Conservation (phyloP, 164 flowering plant genomes). For the Saururus chinensis region DNA sequence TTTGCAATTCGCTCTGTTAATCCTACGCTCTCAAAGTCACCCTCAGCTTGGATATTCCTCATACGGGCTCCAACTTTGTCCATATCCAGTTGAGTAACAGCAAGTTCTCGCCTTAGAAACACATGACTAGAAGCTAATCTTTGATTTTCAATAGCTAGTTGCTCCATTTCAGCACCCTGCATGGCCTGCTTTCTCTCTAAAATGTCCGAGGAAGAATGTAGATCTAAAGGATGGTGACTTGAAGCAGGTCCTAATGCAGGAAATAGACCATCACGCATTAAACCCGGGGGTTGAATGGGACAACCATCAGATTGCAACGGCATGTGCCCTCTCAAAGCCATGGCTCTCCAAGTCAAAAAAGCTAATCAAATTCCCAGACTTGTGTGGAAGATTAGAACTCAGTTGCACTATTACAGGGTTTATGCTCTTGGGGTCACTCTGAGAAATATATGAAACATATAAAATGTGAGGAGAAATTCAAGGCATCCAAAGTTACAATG, state of each 20-base stretch:
- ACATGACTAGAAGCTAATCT: conserved; percentile 50
- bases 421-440: too few relatives aligned
- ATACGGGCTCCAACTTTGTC: conserved; percentile 48
- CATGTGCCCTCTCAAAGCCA: conserved; percentile 40
- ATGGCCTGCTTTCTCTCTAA: conserved; percentile 40
- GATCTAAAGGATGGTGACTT: conserved; percentile 22
- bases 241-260: conserved; percentile 24
- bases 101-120: conserved; percentile 51
- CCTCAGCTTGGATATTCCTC: conserved; percentile 60
- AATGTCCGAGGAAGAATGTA: conserved; percentile 26
- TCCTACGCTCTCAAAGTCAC: conserved; percentile 66
- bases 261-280: conserved; percentile 55
- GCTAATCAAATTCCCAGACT: neutral
- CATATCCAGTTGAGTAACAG: conserved; percentile 44
- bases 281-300: conserved; percentile 37
- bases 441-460: too few relatives aligned
- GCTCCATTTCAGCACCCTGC: conserved; percentile 66
- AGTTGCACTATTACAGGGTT: neutral
- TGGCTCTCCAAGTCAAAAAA: conserved; percentile 4
- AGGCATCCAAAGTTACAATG: too few relatives aligned
- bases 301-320: conserved; percentile 28
- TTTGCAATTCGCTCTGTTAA: conserved; percentile 62
- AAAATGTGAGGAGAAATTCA: too few relatives aligned
- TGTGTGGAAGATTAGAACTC: neutral
- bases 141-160: conserved; percentile 54